Evolutionary conservation across 2,329 filamentous ascomycete species (phyloP), one percentile per base, ranked within the genome.

Genomic region (Zalaria sp.): DNA sequence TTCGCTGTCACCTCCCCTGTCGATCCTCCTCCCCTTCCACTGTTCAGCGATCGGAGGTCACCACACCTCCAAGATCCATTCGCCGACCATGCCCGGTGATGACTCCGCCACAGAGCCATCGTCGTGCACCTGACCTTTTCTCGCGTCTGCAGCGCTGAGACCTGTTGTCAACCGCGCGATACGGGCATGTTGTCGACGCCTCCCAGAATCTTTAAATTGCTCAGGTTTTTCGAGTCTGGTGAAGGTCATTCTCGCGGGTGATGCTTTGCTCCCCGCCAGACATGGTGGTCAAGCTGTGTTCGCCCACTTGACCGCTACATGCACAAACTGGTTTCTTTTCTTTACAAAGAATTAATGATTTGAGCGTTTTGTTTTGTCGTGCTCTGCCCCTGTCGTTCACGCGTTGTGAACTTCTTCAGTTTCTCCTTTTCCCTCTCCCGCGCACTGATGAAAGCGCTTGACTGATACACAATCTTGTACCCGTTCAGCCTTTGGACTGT

Each of bases 51-150:
- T 39, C 51, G 50, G 47, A 56, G 52, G 44, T 48, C 47, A 47
- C 46, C 46, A 39, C 51, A 43, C 45, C 50, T 47, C 44, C 46
- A 44, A 43, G 56, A 64, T 59, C 62, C 62, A 45, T 67, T 66
- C 54, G 51, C 53, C 43, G 58, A 63, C 50, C 58, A 57, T 51
- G 48, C 45, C 49, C 59, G 58, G 57, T 61, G 62, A 60, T 49
- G 51, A 49, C 52, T 53, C 56, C 57, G 54, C 56, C 51, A 51
- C 49, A 49, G 47, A 47, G 50, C 52, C 53, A 55, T 62, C 55
- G 49, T 55, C 51, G 47, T 46, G 46, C 53, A 50, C 47, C 53
- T 67, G 66, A 68, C 66, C 66, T 65, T 67, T 61, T 53, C 54
- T 55, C 43, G 45, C 49, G 48, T 51, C 47, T 44, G 53, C 53